These are phyloP conservation scores for Arthroderma sp. DNA, from an alignment of 2,329 filamentous ascomycete genomes.

Conservation along the genomic window DNA sequence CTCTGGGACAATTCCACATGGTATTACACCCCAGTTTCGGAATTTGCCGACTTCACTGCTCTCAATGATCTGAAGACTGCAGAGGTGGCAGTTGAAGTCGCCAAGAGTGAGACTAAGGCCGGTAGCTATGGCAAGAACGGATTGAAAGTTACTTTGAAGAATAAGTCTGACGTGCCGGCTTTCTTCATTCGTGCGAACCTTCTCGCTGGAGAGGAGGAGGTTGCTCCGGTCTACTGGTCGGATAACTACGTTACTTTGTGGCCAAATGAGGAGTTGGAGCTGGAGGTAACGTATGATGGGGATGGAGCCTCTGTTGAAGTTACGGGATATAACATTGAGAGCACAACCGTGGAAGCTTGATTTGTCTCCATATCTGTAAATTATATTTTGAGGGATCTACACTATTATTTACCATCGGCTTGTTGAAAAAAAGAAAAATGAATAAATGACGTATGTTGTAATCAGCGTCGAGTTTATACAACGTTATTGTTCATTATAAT, in stretches of 20 bases:
- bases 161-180: slow-evolving; percentile 40
- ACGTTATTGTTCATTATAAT: too few species aligned
- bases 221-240: slow-evolving; percentile 45
- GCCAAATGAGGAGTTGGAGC: slow-evolving; percentile 39
- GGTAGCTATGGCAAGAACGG: not conserved
- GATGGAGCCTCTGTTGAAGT: not conserved
- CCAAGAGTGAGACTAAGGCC: not conserved
- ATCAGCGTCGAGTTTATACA: too few species aligned
- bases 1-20: slow-evolving; percentile 46
- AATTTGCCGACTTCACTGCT: slow-evolving; percentile 37
- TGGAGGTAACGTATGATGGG: slow-evolving; percentile 21
- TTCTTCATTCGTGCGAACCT: slow-evolving; percentile 45
- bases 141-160: slow-evolving; percentile 36
- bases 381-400: too few species aligned
- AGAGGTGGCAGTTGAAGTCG: slow-evolving; percentile 21
- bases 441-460: too few species aligned
- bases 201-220: slow-evolving; percentile 30
- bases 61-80: slow-evolving; percentile 31
- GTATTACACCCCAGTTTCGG: slow-evolving; percentile 45
- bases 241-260: slow-evolving; percentile 53
- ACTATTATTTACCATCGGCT: too few species aligned
- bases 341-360: not conserved
- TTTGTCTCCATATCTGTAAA: not conserved
- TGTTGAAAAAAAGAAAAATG: too few species aligned
- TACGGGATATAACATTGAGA: slow-evolving; percentile 5